These are phyloP conservation scores for Colletotrichum lupini DNA, from an alignment of 2,329 filamentous ascomycete genomes.

Conservation along the genomic window DNA sequence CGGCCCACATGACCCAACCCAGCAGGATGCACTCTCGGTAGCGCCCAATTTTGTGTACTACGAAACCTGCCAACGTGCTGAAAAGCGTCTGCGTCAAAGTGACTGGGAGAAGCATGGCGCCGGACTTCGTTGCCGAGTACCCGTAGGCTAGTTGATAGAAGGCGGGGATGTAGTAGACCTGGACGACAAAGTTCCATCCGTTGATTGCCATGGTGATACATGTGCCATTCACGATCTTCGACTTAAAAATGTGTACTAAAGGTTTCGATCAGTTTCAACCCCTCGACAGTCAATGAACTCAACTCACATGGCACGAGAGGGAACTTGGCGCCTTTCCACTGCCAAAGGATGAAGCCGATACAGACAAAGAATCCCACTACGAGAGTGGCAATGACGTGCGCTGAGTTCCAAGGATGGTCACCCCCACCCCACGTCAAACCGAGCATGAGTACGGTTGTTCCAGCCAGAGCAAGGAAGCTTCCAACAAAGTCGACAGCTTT, in stretches of 20 bases:
- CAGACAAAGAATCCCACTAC: constrained; percentile 54
- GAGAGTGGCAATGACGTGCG: constrained; percentile 65
- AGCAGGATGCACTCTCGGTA: constrained; percentile 66
- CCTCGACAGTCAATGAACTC: not conserved
- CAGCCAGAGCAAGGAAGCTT: constrained; percentile 48
- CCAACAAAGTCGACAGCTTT: constrained; percentile 59
- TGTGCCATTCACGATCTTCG: constrained; percentile 63
- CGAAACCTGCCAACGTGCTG: constrained; percentile 61
- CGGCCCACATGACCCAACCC: constrained; percentile 62
- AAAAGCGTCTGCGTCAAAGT: constrained; percentile 57
- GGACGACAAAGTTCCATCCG: constrained; percentile 69
- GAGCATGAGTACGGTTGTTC: constrained; percentile 58
- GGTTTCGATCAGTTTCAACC: constrained; percentile 26
- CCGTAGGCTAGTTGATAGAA: constrained; percentile 59
- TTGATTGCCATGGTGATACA: constrained; percentile 68
- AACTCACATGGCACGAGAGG: constrained; percentile 58
- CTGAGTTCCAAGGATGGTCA: constrained; percentile 66
- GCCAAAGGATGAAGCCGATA: constrained; percentile 61
- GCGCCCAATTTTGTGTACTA: constrained; percentile 63
- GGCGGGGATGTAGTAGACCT: constrained; percentile 60
- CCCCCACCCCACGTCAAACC: constrained; percentile 70
- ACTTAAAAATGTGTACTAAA: constrained; percentile 63
- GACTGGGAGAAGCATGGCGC: constrained; percentile 54
- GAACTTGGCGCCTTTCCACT: constrained; percentile 59
- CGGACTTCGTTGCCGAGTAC: constrained; percentile 54